phyloP scores from a whole-genome alignment of 2,329 filamentous ascomycete genomes.

The Apiospora kogelbergensis region DNA sequence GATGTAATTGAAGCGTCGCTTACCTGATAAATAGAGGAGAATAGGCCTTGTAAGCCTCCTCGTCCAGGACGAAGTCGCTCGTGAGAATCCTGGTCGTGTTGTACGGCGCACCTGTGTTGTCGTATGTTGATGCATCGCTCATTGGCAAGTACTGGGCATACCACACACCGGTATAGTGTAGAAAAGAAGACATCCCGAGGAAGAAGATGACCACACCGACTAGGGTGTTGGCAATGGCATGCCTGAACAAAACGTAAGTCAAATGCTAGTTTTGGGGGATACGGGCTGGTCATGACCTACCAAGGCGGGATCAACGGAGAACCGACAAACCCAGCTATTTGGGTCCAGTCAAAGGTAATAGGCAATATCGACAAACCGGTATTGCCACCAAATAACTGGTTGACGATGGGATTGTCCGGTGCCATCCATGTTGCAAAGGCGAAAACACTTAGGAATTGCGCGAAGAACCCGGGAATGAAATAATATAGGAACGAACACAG shows the following conservation, averaged over 20 bases:
- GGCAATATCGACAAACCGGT: conserved; percentile 68
- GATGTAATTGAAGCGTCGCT: not conserved
- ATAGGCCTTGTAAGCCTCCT: conserved; percentile 64
- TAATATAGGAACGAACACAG: conserved; percentile 62
- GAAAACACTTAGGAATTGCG: conserved; percentile 68
- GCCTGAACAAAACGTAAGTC: conserved; percentile 39
- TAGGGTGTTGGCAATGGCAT: conserved; percentile 71
- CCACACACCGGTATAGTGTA: conserved; percentile 68
- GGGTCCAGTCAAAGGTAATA: conserved; percentile 76
- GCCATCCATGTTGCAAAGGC: conserved; percentile 72
- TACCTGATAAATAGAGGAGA: conserved; percentile 65
- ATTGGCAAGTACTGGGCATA: conserved; percentile 66
- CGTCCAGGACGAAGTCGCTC: conserved; percentile 60
- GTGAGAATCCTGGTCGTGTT: conserved; percentile 65
- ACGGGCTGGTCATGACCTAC: conserved; percentile 35
- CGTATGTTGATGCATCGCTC: conserved; percentile 68
- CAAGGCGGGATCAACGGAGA: conserved; percentile 71
- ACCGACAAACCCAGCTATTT: conserved; percentile 66
- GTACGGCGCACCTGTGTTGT: conserved; percentile 66
- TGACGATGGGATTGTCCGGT: conserved; percentile 66
- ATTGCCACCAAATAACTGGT: conserved; percentile 70
- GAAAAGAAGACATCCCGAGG: conserved; percentile 54
- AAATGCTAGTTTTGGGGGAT: not conserved
- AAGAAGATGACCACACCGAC: conserved; percentile 68
- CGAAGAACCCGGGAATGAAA: conserved; percentile 69